phyloP scores from a whole-genome alignment of 2,329 filamentous ascomycete species.

The Trichoderma hamatum region DNA sequence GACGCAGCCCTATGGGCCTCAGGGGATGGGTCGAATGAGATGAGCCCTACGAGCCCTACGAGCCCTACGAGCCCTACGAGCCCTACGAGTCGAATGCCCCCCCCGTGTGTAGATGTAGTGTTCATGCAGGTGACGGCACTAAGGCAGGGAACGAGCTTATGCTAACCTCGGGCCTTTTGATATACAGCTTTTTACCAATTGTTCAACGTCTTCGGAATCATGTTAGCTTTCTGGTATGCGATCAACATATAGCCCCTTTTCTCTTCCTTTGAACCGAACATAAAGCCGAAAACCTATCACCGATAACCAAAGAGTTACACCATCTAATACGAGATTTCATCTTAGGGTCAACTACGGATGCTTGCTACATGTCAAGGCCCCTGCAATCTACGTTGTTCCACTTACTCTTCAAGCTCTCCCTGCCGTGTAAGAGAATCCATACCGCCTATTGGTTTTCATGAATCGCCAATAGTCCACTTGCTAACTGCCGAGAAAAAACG shows the following conservation, averaged over 20 bases:
- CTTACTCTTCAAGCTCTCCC: slow-evolving; percentile 67
- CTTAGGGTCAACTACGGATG: slow-evolving; percentile 59
- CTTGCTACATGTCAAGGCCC: slow-evolving; percentile 49
- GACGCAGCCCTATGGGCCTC: slow-evolving; percentile 2
- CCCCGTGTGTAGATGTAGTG: not conserved
- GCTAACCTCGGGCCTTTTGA: slow-evolving; percentile 10
- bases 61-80: not conserved
- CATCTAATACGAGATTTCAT: slow-evolving; percentile 34
- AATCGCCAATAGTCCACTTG: not conserved
- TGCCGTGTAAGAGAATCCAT: slow-evolving; percentile 48
- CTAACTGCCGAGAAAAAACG: slow-evolving; percentile 7
- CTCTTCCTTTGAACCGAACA: not conserved
- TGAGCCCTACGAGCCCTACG: not conserved
- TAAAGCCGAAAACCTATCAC: slow-evolving; percentile 26
- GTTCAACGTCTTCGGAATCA: slow-evolving; percentile 51
- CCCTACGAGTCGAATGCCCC: not conserved
- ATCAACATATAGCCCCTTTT: not conserved
- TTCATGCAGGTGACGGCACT: not conserved
- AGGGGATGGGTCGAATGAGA: not conserved
- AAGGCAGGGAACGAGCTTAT: not conserved
- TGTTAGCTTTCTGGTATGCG: slow-evolving; percentile 47
- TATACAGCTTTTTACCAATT: slow-evolving; percentile 51
- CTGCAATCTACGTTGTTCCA: slow-evolving; percentile 62
- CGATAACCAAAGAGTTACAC: not conserved
- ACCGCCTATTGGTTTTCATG: not conserved